phyloP scores from a whole-genome alignment of 345 rosid genomes.

The Linum usitatissimum region DNA sequence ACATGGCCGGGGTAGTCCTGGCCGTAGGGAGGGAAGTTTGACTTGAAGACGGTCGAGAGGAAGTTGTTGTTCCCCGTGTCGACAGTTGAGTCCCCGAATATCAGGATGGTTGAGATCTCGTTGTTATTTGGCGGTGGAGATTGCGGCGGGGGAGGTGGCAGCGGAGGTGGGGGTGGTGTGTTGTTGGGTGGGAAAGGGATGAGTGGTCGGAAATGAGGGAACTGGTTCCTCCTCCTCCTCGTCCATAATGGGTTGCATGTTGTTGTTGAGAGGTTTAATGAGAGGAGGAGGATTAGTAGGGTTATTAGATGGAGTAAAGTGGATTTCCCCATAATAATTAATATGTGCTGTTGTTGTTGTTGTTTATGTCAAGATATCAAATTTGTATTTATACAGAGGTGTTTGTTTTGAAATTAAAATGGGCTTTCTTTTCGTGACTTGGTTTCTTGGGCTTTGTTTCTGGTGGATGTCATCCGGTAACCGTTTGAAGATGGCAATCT shows the following conservation, averaged over 20 bases:
- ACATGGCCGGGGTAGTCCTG: slow-evolving; percentile 22
- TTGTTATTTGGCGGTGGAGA: neutral
- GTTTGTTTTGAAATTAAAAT: no score
- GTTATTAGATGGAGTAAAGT: neutral
- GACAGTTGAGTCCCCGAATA: slow-evolving; percentile 31
- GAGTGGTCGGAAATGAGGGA: neutral
- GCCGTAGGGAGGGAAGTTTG: slow-evolving; percentile 36
- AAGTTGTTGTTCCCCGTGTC: slow-evolving; percentile 39
- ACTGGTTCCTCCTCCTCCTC: neutral
- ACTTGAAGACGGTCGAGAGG: slow-evolving; percentile 14
- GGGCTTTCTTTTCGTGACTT: no score
- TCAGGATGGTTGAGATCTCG: slow-evolving; percentile 22
- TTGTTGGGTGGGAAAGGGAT: no score
- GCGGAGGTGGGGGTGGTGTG: neutral
- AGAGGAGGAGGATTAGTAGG: neutral
- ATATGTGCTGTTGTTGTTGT: neutral
- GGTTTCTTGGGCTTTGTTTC: no score
- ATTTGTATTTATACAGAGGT: neutral
- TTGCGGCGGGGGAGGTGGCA: neutral
- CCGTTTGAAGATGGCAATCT: no score
- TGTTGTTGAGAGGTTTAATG: neutral
- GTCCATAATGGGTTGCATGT: neutral
- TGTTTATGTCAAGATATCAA: neutral
- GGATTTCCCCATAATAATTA: neutral
- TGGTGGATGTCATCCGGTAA: no score